Percentiles rank a stretch among this genome's conserved stretches.
Conservation (phyloP, 1,284 basidiomycete species). For the Marasmius tenuissimus region DNA sequence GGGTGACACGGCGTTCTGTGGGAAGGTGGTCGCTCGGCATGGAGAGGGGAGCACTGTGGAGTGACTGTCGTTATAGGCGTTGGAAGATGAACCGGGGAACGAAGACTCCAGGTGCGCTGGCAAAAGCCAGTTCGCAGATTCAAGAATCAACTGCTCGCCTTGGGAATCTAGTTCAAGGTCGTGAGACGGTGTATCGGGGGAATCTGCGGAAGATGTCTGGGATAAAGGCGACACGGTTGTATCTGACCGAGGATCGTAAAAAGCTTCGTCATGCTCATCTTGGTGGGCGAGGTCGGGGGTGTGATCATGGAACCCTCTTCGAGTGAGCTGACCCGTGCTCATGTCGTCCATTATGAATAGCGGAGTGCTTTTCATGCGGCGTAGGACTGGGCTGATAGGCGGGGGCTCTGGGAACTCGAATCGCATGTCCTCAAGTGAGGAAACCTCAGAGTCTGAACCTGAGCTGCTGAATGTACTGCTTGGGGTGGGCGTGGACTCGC, state of each 20-base stretch:
- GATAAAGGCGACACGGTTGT: not conserved
- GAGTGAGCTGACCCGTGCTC: not conserved
- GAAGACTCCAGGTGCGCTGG: not conserved
- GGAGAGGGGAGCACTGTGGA: not conserved
- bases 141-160: not conserved
- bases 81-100: not conserved
- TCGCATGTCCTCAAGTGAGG: slow-evolving; percentile 32
- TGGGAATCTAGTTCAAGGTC: not conserved
- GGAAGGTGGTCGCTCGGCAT: not conserved
- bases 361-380: slow-evolving; percentile 43
- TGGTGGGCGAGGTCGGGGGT: not conserved
- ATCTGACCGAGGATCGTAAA: not conserved
- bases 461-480: slow-evolving; percentile 27
- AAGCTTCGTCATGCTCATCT: not conserved
- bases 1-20: not conserved
- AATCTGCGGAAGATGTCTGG: not conserved
- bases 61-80: not conserved
- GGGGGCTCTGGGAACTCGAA: slow-evolving; percentile 44
- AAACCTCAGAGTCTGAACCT: slow-evolving; percentile 29
- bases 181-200: not conserved
- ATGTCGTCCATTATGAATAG: slow-evolving; percentile 30
- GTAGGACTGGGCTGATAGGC: slow-evolving; percentile 36
- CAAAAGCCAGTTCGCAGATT: not conserved
- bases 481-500: slow-evolving; percentile 24
- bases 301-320: not conserved